A percentile compares a stretch with the other conserved stretches of the same genome.
Conservation (phyloP, 805 yeast genomes). For the Ogataea pini region DNA sequence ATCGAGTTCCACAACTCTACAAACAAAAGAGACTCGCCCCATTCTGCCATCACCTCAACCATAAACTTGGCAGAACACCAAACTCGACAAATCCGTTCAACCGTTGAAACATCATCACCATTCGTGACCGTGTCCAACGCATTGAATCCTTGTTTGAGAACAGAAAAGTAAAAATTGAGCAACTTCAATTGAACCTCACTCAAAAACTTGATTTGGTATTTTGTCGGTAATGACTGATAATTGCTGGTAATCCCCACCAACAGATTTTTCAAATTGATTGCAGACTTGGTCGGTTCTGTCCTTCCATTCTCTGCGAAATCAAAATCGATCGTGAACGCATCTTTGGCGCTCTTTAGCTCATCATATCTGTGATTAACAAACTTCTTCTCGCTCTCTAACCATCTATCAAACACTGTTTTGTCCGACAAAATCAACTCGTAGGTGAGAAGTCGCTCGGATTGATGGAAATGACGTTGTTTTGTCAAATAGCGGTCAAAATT, state of each 20-base stretch:
- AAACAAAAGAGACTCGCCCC: constrained; percentile 46
- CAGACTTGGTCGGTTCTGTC: constrained; percentile 64
- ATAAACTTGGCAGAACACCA: constrained; percentile 40
- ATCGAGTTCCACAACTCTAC: constrained; percentile 42
- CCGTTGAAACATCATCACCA: constrained; percentile 24
- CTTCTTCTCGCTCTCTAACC: constrained; percentile 56
- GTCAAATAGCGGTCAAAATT: constrained; percentile 56
- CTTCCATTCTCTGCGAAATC: constrained; percentile 47
- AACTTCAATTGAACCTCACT: constrained; percentile 58
- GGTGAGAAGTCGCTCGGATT: constrained; percentile 29
- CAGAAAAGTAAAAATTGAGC: constrained; percentile 51
- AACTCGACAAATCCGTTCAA: constrained; percentile 44
- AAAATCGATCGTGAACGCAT: constrained; percentile 59
- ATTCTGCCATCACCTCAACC: constrained; percentile 39
- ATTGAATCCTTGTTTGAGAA: constrained; percentile 42
- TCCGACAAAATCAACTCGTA: constrained; percentile 31
- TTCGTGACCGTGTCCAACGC: constrained; percentile 43
- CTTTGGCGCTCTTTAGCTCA: constrained; percentile 48
- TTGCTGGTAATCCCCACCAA: constrained; percentile 57
- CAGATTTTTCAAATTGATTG: constrained; percentile 56
- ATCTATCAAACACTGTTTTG: constrained; percentile 37
- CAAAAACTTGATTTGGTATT: constrained; percentile 56
- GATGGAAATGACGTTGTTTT: constrained; percentile 42
- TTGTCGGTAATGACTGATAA: constrained; percentile 51
- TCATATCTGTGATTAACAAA: constrained; percentile 53